A percentile compares a stretch with the other conserved stretches of the same genome.
phyloP scores from a whole-genome alignment of 2,329 filamentous ascomycete species.

The Aspergillus sp. region DNA sequence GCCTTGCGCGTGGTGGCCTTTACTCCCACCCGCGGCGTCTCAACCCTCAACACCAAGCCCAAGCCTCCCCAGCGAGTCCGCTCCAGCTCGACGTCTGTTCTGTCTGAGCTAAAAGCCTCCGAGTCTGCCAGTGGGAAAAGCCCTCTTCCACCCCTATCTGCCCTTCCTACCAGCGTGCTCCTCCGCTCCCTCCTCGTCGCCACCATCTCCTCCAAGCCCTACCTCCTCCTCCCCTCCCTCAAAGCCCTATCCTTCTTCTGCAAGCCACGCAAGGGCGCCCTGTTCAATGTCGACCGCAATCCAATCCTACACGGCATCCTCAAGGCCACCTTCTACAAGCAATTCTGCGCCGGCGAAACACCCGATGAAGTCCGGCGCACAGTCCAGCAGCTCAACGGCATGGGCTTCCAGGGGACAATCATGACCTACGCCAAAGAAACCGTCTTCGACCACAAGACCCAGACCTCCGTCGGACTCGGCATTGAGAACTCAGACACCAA shows the following conservation, averaged over 20 bases:
- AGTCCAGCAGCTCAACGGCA: constrained; percentile 63
- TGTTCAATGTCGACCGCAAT: constrained; percentile 75
- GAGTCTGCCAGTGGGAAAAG: neutral
- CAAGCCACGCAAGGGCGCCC: constrained; percentile 46
- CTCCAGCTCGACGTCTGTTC: constrained; percentile 20
- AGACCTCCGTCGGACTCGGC: constrained; percentile 53
- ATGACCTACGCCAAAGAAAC: constrained; percentile 83
- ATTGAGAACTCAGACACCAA: neutral
- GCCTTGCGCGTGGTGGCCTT: neutral
- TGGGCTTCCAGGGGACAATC: constrained; percentile 82
- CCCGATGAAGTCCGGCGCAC: constrained; percentile 65
- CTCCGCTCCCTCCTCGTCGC: constrained; percentile 47
- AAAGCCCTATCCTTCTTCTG: constrained; percentile 67
- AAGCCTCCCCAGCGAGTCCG: constrained; percentile 7
- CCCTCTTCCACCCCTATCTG: constrained; percentile 23
- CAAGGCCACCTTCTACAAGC: constrained; percentile 69
- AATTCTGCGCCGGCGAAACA: constrained; percentile 85
- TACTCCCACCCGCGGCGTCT: neutral
- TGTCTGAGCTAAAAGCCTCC: constrained; percentile 10
- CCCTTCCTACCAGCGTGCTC: constrained; percentile 36
- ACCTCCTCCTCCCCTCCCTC: constrained; percentile 69
- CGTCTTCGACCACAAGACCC: constrained; percentile 56
- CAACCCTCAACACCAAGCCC: neutral
- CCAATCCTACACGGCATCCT: constrained; percentile 68
- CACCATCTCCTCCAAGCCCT: constrained; percentile 48